A percentile compares a stretch with the other conserved stretches of the same genome.
These are phyloP conservation scores for Exophiala aquamarina DNA, from an alignment of 2,329 filamentous ascomycete genomes.

Conservation along the genomic window DNA sequence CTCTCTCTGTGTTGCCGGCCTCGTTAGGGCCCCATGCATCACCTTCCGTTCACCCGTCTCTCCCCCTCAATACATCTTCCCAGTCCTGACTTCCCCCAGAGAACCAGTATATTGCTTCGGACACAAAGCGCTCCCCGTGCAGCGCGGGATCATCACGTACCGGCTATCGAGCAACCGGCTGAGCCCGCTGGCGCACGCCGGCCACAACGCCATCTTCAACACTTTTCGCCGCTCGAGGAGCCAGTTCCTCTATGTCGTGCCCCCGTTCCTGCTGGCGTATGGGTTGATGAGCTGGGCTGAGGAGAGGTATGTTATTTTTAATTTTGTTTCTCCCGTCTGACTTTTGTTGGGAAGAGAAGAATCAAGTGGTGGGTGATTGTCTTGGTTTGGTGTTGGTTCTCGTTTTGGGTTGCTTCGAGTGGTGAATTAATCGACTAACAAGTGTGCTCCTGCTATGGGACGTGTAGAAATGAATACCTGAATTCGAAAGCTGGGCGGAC, in stretches of 20 bases:
- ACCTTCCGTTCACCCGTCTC: background rate
- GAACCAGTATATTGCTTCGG: constrained; percentile 19
- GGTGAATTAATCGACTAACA: too few relatives aligned
- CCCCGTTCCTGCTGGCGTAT: constrained; percentile 77
- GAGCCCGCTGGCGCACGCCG: constrained; percentile 75
- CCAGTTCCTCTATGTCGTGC: constrained; percentile 85
- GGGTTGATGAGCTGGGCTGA: constrained; percentile 84
- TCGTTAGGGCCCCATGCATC: too few relatives aligned
- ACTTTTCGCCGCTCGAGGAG: constrained; percentile 78
- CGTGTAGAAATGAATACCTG: constrained; percentile 48
- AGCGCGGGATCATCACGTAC: constrained; percentile 67
- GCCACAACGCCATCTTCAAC: constrained; percentile 90
- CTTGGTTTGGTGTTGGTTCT: too few relatives aligned
- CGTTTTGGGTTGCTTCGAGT: too few relatives aligned
- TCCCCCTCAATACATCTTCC: too few relatives aligned
- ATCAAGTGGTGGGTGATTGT: too few relatives aligned
- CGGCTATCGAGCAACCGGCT: constrained; percentile 83
- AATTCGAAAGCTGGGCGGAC: constrained; percentile 47
- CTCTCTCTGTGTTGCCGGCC: too few relatives aligned
- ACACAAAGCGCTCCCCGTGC: constrained; percentile 39
- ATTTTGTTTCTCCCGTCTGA: background rate
- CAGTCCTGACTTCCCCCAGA: background rate
- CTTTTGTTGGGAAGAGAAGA: too few relatives aligned
- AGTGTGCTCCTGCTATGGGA: too few relatives aligned
- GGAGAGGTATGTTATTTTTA: constrained; percentile 65